Conservation (phyloP, 75 land plant species). For the Sequoia sempervirens region DNA sequence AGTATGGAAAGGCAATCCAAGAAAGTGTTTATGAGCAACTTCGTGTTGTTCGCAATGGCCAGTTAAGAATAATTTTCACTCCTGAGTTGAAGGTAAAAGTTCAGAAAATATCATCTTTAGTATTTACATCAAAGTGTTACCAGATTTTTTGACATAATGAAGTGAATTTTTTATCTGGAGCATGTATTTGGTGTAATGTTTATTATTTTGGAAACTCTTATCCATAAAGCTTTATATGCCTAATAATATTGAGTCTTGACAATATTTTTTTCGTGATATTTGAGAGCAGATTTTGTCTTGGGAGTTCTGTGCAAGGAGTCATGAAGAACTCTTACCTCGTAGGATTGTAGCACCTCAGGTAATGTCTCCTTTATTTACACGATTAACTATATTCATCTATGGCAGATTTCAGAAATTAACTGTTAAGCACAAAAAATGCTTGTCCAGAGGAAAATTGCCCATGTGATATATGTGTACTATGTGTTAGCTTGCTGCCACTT, state of each 20-base stretch:
- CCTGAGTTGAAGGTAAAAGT: conserved; percentile 52
- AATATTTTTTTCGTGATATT: not conserved
- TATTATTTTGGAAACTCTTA: not conserved
- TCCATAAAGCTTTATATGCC: not conserved
- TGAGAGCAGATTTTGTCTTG: conserved; percentile 61
- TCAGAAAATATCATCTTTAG: not conserved
- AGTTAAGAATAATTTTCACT: conserved; percentile 40
- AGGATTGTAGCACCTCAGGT: conserved; percentile 69
- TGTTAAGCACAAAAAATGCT: not conserved
- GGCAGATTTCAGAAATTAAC: not conserved
- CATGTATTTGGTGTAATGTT: not conserved
- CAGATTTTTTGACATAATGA: not conserved
- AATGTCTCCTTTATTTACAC: not conserved
- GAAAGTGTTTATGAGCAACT: conserved; percentile 55
- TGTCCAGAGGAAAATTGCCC: not conserved
- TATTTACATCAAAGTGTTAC: not conserved
- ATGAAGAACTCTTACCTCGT: conserved; percentile 72
- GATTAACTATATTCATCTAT: not conserved
- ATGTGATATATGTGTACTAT: not conserved
- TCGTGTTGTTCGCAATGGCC: conserved; percentile 56
- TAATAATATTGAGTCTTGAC: not conserved
- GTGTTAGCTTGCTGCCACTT: not conserved
- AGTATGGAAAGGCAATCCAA: conserved; percentile 63
- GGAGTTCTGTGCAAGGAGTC: conserved; percentile 76
- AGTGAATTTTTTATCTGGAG: not conserved